Percentiles rank a stretch among this genome's conserved stretches.
Evolutionary conservation across 441 rosid genomes (phyloP).

Genomic region (Euphorbia schlechtendalii): DNA sequence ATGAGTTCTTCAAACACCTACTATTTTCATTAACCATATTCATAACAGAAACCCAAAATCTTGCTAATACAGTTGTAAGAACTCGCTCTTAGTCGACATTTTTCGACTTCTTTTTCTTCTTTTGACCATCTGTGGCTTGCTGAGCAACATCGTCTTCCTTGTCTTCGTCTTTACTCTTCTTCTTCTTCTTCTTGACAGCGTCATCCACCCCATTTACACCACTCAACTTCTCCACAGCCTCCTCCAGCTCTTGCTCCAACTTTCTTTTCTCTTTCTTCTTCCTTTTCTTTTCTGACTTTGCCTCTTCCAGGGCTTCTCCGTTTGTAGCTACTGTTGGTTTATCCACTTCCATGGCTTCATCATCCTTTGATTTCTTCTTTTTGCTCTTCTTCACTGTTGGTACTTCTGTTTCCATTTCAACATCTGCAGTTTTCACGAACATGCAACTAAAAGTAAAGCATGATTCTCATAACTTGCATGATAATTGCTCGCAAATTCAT

Average conservation of each 20-base stretch:
- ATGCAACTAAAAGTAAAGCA: background rate
- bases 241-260: slow-evolving; percentile 23
- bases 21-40: background rate
- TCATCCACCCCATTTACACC: slow-evolving; percentile 18
- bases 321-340: slow-evolving; percentile 21
- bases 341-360: slow-evolving; percentile 37
- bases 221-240: slow-evolving; percentile 19
- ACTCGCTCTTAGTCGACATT: slow-evolving; percentile 25
- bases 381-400: slow-evolving; percentile 65
- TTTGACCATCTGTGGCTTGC: slow-evolving; percentile 26
- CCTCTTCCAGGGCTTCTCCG: slow-evolving; percentile 36
- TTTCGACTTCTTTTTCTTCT: slow-evolving; percentile 47
- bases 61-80: slow-evolving; percentile 2
- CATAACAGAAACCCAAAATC: background rate
- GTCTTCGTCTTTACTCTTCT: slow-evolving; percentile 40
- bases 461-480: background rate
- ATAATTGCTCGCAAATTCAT: background rate
- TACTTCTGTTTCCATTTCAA: slow-evolving; percentile 45
- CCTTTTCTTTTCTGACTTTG: slow-evolving; percentile 59
- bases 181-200: slow-evolving; percentile 43
- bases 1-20: background rate
- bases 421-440: slow-evolving; percentile 20
- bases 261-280: slow-evolving; percentile 45
- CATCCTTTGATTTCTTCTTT: slow-evolving; percentile 64
- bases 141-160: slow-evolving; percentile 21